Conservation (phyloP, 148 eudicot genomes). For the Rhododendron molle region DNA sequence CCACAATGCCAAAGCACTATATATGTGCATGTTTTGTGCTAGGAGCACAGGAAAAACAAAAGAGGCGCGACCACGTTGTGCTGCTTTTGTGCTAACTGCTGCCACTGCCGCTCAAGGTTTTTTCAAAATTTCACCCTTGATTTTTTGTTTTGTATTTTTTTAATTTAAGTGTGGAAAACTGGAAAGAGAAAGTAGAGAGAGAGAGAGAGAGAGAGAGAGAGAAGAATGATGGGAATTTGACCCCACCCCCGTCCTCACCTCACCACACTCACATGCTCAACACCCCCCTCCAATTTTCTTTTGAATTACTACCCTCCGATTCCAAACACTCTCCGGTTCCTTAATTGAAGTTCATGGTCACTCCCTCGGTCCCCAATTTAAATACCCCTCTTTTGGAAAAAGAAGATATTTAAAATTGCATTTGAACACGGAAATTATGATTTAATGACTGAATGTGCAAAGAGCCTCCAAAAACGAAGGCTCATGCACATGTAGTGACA, state of each 20-base stretch:
- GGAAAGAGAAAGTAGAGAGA: background rate
- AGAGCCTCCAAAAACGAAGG: no score
- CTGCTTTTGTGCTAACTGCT: background rate
- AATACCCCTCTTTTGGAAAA: no score
- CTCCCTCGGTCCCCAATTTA: no score
- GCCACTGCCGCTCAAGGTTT: background rate
- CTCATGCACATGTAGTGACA: no score
- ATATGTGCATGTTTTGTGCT: background rate
- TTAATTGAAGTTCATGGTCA: no score
- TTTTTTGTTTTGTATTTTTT: background rate
- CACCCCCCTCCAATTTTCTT: background rate
- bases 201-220: no score
- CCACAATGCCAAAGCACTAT: background rate
- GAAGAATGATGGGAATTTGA: background rate
- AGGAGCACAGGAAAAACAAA: background rate
- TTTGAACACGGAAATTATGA: no score
- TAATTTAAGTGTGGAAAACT: background rate
- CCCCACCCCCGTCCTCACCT: background rate
- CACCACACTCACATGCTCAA: background rate
- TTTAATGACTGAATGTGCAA: no score
- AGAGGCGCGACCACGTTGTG: constrained; percentile 3
- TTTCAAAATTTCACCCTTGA: background rate
- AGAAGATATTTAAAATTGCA: no score
- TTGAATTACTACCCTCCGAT: background rate
- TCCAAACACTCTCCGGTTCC: background rate